A percentile compares a stretch with the other conserved stretches of the same genome.
Conservation (phyloP, 768 basidiomycete genomes). For the Floccularia luteovirens region DNA sequence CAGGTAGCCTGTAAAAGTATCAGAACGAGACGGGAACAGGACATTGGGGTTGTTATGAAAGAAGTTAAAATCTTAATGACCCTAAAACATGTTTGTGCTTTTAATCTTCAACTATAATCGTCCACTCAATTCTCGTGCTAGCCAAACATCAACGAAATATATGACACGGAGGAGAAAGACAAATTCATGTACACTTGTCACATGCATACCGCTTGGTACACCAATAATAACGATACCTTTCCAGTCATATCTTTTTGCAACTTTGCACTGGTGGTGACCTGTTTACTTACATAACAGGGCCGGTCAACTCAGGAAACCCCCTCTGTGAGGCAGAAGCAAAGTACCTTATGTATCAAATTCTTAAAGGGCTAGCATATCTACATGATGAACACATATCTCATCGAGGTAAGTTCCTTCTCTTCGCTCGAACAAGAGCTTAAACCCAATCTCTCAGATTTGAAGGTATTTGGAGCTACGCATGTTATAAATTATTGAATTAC, state of each 20-base stretch:
- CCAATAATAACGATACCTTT: neutral
- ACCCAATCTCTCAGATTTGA: constrained; percentile 39
- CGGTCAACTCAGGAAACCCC: constrained; percentile 36
- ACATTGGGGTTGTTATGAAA: constrained; percentile 60
- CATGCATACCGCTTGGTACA: constrained; percentile 1
- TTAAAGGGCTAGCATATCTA: constrained; percentile 65
- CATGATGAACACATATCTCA: constrained; percentile 72
- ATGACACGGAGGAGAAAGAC: constrained; percentile 55
- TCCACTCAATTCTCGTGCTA: constrained; percentile 15
- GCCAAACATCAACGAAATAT: constrained; percentile 80
- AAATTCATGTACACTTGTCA: constrained; percentile 43
- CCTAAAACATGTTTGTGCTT: constrained; percentile 55
- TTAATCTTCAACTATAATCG: neutral
- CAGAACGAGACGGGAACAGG: constrained; percentile 50
- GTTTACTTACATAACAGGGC: constrained; percentile 76
- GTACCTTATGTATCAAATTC: constrained; percentile 75
- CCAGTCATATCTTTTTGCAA: constrained; percentile 77
- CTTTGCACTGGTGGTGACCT: constrained; percentile 82
- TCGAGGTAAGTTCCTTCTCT: constrained; percentile 43
- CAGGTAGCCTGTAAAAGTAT: constrained; percentile 87
- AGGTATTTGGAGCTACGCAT: constrained; percentile 28
- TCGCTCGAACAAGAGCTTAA: constrained; percentile 1
- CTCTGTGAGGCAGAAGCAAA: constrained; percentile 78
- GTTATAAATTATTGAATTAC: neutral
- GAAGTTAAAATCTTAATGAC: constrained; percentile 70